These are phyloP conservation scores for Botrytis hyacinthi DNA, from an alignment of 2,329 filamentous ascomycete genomes.

Conservation along the genomic window DNA sequence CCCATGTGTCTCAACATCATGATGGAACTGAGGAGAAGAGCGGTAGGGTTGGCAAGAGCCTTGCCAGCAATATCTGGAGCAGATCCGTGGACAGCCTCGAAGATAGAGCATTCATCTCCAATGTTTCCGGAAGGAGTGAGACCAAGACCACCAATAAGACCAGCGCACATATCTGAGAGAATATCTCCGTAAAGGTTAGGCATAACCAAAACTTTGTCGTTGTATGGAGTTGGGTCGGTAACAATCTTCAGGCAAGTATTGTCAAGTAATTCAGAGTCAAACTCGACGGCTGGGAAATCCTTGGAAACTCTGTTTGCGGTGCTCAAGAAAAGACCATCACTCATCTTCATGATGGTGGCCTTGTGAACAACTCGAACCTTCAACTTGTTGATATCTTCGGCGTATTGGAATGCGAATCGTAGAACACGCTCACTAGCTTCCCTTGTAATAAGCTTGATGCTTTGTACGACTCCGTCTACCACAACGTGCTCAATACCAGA, in stretches of 20 bases:
- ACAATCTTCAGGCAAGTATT: conserved; percentile 99
- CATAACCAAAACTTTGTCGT: conserved; percentile 98
- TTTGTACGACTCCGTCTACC: conserved; percentile 96
- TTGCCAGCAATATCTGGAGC: conserved; percentile 96
- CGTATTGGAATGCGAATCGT: conserved; percentile 97
- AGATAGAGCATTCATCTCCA: conserved; percentile 98
- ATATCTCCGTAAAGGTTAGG: conserved; percentile 99
- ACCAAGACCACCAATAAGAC: conserved; percentile 95
- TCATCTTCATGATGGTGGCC: conserved; percentile 99
- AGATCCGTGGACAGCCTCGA: conserved; percentile 98
- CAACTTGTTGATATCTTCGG: conserved; percentile 85
- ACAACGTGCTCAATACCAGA: conserved; percentile 98
- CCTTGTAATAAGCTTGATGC: conserved; percentile 98
- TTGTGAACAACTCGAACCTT: conserved; percentile 99
- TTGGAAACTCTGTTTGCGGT: conserved; percentile 83
- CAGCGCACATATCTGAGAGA: conserved; percentile 98
- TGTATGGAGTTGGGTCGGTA: conserved; percentile 93
- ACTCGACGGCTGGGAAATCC: conserved; percentile 94
- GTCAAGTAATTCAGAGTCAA: conserved; percentile 96
- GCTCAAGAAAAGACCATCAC: conserved; percentile 94
- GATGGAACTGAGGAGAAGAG: conserved; percentile 90
- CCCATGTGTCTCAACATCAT: conserved; percentile 99
- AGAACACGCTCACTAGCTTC: conserved; percentile 94
- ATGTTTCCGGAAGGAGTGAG: conserved; percentile 98
- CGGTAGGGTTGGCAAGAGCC: conserved; percentile 94